Evolutionary conservation across 2,329 filamentous ascomycete genomes (phyloP).

Genomic region (Cladosporium velox): DNA sequence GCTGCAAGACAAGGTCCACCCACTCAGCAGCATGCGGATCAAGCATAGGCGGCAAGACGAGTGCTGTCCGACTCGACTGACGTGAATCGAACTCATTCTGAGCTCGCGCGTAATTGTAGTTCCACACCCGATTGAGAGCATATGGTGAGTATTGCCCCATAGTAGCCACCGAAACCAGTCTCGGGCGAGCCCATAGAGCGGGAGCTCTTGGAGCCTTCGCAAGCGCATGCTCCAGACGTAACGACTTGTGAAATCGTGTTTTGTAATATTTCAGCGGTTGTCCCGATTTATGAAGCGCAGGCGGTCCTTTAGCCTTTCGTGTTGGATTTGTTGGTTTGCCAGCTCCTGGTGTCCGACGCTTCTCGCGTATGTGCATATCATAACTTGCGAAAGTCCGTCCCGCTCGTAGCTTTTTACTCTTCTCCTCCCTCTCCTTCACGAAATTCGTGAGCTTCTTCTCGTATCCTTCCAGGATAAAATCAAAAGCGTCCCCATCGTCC

Average conservation of each 20-base stretch:
- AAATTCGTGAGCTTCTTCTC: not conserved
- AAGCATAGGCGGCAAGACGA: constrained; percentile 16
- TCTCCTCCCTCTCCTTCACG: too few species aligned
- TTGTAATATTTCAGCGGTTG: not conserved
- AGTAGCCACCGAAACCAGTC: not conserved
- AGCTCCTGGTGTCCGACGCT: not conserved
- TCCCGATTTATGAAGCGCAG: not conserved
- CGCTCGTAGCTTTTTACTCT: not conserved
- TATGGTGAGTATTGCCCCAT: constrained; percentile 2
- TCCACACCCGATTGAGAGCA: constrained; percentile 22
- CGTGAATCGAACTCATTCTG: constrained; percentile 21
- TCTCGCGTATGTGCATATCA: not conserved
- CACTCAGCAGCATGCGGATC: constrained; percentile 24
- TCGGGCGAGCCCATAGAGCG: constrained; percentile 1
- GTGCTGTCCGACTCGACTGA: not conserved
- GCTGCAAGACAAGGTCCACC: constrained; percentile 23
- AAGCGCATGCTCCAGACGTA: constrained; percentile 9
- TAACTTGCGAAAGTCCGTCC: not conserved
- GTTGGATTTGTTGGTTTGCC: not conserved
- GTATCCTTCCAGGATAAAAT: constrained; percentile 19
- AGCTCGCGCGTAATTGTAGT: constrained; percentile 23
- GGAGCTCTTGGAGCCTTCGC: not conserved
- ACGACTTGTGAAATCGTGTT: not conserved
- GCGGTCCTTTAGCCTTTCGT: not conserved
- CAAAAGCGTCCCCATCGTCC: constrained; percentile 7